Evolutionary conservation across 805 yeast genomes (phyloP).

Genomic region (Wickerhamomyces pijperi): DNA sequence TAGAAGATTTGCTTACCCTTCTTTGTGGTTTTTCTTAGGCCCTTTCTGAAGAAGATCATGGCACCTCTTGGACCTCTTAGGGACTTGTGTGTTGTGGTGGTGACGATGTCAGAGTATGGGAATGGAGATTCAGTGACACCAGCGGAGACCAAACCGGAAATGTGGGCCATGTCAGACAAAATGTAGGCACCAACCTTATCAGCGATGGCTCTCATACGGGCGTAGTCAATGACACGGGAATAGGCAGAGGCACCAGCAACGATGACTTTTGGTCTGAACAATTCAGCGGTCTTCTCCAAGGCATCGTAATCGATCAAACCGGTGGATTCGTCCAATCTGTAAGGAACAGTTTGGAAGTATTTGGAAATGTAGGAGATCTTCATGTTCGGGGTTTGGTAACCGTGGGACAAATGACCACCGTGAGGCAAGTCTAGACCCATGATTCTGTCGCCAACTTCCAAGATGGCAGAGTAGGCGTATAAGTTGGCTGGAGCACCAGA

Average conservation of each 20-base stretch:
- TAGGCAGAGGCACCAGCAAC: constrained; percentile 99
- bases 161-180: constrained; percentile 97
- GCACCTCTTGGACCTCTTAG: constrained; percentile 99
- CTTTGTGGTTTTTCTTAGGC: constrained; percentile 80
- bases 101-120: constrained; percentile 93
- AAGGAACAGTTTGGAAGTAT: constrained; percentile 97
- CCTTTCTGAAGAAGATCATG: constrained; percentile 97
- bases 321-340: constrained; percentile 83
- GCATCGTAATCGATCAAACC: constrained; percentile 95
- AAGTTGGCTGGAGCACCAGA: constrained; percentile 98
- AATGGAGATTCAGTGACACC: constrained; percentile 94
- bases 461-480: constrained; percentile 89
- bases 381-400: constrained; percentile 89
- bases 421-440: constrained; percentile 99
- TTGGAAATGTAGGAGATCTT: constrained; percentile 94
- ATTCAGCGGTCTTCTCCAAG: constrained; percentile 79
- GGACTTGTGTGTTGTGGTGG: constrained; percentile 98
- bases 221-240: constrained; percentile 92
- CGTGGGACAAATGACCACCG: constrained; percentile 98
- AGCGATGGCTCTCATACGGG: constrained; percentile 92
- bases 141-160: constrained; percentile 91
- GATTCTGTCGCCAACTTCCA: constrained; percentile 91
- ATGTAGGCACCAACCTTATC: constrained; percentile 96
- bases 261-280: constrained; percentile 91
- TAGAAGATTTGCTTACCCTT: constrained; percentile 86